Conservation (phyloP, 2,329 filamentous ascomycete genomes). For the Claviceps maximensis region DNA sequence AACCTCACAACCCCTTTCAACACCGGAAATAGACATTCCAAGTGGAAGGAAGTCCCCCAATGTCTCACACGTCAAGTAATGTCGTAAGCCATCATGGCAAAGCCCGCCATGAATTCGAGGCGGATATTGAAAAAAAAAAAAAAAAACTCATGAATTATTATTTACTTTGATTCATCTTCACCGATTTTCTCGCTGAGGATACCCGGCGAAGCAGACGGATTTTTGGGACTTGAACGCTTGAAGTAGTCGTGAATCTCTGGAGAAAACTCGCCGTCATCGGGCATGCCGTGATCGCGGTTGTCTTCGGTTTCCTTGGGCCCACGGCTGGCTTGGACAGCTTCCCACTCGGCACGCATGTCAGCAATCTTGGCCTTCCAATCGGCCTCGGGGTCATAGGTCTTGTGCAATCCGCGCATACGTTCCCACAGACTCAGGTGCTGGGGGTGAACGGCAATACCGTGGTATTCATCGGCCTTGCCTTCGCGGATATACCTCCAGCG, state of each 20-base stretch:
- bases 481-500: constrained; percentile 78
- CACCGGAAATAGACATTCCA: too few relatives aligned
- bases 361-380: constrained; percentile 77
- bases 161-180: constrained; percentile 2
- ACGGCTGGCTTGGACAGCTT: constrained; percentile 33
- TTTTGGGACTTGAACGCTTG: constrained; percentile 25
- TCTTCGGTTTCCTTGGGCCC: constrained; percentile 35
- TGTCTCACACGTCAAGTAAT: not conserved
- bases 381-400: constrained; percentile 67
- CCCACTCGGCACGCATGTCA: constrained; percentile 61
- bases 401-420: constrained; percentile 62
- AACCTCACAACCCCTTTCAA: too few relatives aligned
- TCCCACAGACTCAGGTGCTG: constrained; percentile 84
- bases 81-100: not conserved
- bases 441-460: constrained; percentile 84
- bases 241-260: constrained; percentile 43
- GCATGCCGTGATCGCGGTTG: constrained; percentile 19
- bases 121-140: not conserved
- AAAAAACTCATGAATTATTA: not conserved
- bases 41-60: too few relatives aligned
- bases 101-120: too few relatives aligned
- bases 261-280: constrained; percentile 37
- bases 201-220: constrained; percentile 5
- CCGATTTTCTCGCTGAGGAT: constrained; percentile 18
- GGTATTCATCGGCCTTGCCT: constrained; percentile 70